Evolutionary conservation across 768 basidiomycete genomes (phyloP).

Genomic region (Fistulinella prunicolor): DNA sequence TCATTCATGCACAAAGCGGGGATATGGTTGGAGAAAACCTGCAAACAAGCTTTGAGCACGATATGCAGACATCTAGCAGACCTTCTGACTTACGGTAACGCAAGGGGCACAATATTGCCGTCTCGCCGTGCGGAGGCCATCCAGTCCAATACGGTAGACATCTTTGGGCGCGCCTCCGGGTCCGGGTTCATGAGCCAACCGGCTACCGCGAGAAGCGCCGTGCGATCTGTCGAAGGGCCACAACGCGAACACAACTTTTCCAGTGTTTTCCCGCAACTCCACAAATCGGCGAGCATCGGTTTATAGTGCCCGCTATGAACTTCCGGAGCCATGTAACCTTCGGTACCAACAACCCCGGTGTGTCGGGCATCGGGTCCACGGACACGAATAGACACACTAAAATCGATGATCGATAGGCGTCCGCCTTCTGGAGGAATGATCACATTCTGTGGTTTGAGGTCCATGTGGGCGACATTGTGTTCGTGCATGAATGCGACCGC

Average conservation of each 20-base stretch:
- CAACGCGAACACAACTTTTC: neutral
- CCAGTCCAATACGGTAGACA: neutral
- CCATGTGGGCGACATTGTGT: constrained; percentile 15
- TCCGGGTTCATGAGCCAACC: neutral
- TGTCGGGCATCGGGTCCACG: neutral
- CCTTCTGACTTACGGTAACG: no score
- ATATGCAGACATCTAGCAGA: no score
- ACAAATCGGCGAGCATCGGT: constrained; percentile 1
- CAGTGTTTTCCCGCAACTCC: constrained; percentile 1
- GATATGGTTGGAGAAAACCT: no score
- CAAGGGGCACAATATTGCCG: no score
- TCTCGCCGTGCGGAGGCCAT: no score
- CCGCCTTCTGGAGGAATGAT: neutral
- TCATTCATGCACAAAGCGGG: no score
- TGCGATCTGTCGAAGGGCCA: neutral
- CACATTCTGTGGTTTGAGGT: constrained; percentile 9
- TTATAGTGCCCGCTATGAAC: neutral
- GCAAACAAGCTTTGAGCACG: no score
- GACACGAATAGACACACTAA: neutral
- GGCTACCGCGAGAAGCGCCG: neutral
- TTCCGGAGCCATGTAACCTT: neutral
- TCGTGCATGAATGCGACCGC: constrained; percentile 12
- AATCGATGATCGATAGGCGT: neutral
- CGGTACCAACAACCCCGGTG: neutral
- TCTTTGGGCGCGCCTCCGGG: neutral